phyloP scores from a whole-genome alignment of 192 early-diverging fungal genomes.

The Backusella tuberculispora region DNA sequence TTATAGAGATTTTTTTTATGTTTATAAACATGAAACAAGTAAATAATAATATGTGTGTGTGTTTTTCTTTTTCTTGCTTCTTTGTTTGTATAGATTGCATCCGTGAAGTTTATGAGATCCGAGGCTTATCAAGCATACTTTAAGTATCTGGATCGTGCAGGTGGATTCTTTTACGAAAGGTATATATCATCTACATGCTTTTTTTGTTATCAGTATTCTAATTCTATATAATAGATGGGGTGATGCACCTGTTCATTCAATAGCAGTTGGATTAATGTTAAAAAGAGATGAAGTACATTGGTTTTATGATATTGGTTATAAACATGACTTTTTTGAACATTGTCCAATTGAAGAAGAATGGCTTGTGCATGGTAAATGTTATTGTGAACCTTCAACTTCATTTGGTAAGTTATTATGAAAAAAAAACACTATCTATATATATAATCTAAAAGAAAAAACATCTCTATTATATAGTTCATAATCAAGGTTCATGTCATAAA shows the following conservation, averaged over 20 bases:
- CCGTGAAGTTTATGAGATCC: conserved; percentile 60
- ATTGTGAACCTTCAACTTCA: conserved; percentile 52
- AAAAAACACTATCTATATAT: not conserved
- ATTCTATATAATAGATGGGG: conserved; percentile 61
- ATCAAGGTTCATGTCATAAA: conserved; percentile 22
- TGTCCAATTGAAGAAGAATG: conserved; percentile 47
- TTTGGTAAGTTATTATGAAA: conserved; percentile 44
- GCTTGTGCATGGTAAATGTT: conserved; percentile 48
- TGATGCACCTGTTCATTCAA: conserved; percentile 74
- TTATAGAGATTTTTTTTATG: not conserved
- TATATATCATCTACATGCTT: conserved; percentile 25
- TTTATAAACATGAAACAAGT: not conserved
- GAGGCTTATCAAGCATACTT: conserved; percentile 72
- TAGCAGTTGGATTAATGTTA: conserved; percentile 62
- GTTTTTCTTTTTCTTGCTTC: not conserved
- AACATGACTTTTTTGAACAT: conserved; percentile 46
- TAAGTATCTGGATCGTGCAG: conserved; percentile 66
- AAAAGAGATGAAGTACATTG: conserved; percentile 62
- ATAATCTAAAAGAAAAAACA: not conserved
- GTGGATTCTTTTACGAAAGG: conserved; percentile 87
- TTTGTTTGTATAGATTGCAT: conserved; percentile 38
- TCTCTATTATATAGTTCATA: not conserved
- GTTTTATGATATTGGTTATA: conserved; percentile 77
- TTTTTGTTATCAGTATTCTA: not conserved
- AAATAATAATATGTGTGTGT: not conserved